Conservation (phyloP, 306 rosid genomes). For the Morella rubra region DNA sequence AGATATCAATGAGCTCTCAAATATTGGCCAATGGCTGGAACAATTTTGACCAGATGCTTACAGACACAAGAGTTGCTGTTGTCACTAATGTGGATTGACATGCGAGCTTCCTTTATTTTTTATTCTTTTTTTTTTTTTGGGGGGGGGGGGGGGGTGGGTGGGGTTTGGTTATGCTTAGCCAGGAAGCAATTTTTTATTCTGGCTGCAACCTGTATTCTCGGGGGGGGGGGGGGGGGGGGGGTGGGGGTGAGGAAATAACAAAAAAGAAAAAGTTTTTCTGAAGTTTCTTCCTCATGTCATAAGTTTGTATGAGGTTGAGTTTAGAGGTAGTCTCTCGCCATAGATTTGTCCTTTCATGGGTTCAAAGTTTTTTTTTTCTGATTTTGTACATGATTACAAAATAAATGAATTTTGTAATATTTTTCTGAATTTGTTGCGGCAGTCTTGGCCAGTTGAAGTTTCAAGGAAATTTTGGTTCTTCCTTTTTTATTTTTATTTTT, state of each 20-base stretch:
- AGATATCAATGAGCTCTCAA: constrained; percentile 17
- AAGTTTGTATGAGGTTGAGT: neutral
- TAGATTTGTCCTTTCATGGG: neutral
- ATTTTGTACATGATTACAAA: neutral
- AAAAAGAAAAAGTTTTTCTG: constrained; percentile 7
- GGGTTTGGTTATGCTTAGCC: constrained; percentile 37
- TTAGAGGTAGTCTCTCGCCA: neutral
- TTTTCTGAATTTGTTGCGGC: too few species aligned
- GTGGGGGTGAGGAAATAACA: neutral
- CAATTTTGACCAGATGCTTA: constrained; percentile 52
- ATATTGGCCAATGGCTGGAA: constrained; percentile 39
- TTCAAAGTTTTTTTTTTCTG: too few species aligned
- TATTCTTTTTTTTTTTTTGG: constrained; percentile 24
- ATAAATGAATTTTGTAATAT: neutral
- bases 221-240: neutral
- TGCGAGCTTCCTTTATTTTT: constrained; percentile 25
- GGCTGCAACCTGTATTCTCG: constrained; percentile 36
- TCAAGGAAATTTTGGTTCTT: too few species aligned
- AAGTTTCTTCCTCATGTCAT: neutral
- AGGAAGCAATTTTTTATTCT: constrained; percentile 37
- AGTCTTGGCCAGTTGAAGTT: too few species aligned
- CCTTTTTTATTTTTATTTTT: too few species aligned
- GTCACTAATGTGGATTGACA: constrained; percentile 16
- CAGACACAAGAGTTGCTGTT: constrained; percentile 18
- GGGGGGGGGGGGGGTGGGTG: neutral